Evolutionary conservation across 768 basidiomycete species (phyloP).

Genomic region (Boletus rubescentipes): DNA sequence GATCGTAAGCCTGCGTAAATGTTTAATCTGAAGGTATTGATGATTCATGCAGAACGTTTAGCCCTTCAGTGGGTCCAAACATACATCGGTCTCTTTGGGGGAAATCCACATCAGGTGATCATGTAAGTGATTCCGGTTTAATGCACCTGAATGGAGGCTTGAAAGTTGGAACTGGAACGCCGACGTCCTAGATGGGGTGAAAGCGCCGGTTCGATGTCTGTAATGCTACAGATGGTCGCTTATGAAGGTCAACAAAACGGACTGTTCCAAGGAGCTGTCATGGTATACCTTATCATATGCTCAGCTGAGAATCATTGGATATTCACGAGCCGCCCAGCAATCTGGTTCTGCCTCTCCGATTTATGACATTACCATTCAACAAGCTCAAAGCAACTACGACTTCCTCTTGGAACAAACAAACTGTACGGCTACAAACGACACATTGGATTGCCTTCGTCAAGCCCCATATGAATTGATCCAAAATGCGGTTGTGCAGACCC

Average conservation of each 20-base stretch:
- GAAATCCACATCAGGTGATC: not conserved
- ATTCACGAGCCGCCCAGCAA: constrained; percentile 2
- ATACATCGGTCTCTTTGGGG: not conserved
- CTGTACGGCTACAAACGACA: constrained; percentile 10
- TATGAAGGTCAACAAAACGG: constrained; percentile 11
- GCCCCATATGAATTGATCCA: constrained; percentile 13
- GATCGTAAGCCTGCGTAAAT: constrained; percentile 27
- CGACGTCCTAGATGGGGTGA: not conserved
- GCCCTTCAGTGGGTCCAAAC: constrained; percentile 3
- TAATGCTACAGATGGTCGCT: constrained; percentile 3
- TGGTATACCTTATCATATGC: constrained; percentile 4
- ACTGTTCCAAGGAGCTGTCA: constrained; percentile 18
- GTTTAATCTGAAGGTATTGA: not conserved
- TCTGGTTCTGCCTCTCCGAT: constrained; percentile 11
- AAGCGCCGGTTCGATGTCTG: not conserved
- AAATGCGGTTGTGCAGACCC: constrained; percentile 9
- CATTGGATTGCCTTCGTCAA: constrained; percentile 17
- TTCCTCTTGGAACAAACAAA: constrained; percentile 13
- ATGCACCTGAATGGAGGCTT: not conserved
- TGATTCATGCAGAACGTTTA: not conserved
- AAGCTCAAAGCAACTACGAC: constrained; percentile 16
- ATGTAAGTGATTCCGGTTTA: constrained; percentile 11
- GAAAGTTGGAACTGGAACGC: not conserved
- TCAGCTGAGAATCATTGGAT: not conserved
- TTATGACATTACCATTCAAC: constrained; percentile 1